Evolutionary conservation across 805 yeast species (phyloP).

Genomic region (Ogataea kodamae): DNA sequence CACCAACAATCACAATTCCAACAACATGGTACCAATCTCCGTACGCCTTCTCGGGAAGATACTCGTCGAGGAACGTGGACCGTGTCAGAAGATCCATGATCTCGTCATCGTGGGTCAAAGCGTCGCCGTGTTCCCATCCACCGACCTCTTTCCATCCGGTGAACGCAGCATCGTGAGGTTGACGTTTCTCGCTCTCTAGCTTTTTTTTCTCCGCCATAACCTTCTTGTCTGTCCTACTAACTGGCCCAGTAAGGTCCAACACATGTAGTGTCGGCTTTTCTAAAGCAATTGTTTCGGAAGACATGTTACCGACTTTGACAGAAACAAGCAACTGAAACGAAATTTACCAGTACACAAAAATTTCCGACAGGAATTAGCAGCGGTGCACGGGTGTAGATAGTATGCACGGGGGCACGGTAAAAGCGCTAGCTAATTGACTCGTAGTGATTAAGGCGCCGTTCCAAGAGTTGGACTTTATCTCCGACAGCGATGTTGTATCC

Average conservation of each 20-base stretch:
- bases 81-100: constrained; percentile 63
- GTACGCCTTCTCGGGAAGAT: constrained; percentile 68
- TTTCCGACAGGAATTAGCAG: constrained; percentile 9
- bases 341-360: constrained; percentile 11
- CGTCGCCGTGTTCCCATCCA: constrained; percentile 73
- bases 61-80: constrained; percentile 71
- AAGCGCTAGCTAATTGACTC: too few species aligned
- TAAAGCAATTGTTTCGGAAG: constrained; percentile 4
- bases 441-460: constrained; percentile 20
- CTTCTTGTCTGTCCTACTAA: constrained; percentile 25
- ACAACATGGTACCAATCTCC: constrained; percentile 97
- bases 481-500: constrained; percentile 21
- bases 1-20: constrained; percentile 66
- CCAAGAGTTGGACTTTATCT: constrained; percentile 17
- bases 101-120: constrained; percentile 64
- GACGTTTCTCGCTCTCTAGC: constrained; percentile 32
- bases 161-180: constrained; percentile 60
- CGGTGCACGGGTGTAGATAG: constrained; percentile 14
- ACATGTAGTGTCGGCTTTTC: constrained; percentile 10
- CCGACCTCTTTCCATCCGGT: constrained; percentile 96
- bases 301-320: constrained; percentile 7
- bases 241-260: constrained; percentile 27
- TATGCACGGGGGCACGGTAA: too few species aligned
- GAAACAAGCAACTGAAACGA: constrained; percentile 13
- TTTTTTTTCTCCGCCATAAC: constrained; percentile 18